Evolutionary conservation across 2,329 filamentous ascomycete species (phyloP), one percentile per base, ranked within the genome.

Genomic region (Paradendryphiella salina): DNA sequence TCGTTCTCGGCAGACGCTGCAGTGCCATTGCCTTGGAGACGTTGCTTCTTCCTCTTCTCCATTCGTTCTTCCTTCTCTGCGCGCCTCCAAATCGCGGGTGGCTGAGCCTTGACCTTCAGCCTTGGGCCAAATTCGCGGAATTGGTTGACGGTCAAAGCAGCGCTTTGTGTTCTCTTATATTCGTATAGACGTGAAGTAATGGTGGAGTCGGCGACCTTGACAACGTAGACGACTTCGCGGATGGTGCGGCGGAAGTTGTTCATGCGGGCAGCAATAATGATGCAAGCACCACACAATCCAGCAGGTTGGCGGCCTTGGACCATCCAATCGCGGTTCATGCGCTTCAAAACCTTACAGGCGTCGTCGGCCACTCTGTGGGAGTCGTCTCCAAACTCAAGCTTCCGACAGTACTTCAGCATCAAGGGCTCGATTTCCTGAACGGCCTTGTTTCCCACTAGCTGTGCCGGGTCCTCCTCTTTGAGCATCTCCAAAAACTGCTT

Each of bases 321-420:
- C 84, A 99, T 97, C 92, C 94, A 97, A 75, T 99, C 94, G 46
- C 90, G 82, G 59, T 90, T 92, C 94, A 99, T 97, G 55, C 94
- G 87, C 71, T 88, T 86, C 48, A 96, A 86, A 44, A 99, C 87
- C 46, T 88, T 85, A 48, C 92, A 86, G 5, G 94, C 94, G 66
- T 96, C 91, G 61, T 89, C 85, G 34, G 91, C 92, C 11, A 99
- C 91, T 61, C 88, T 88, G 69, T 88, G 86, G 13, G 88, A 92
- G 57, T 87, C 83, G 31, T 86, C 80, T 45, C 87, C 89, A 65
- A 99, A 99, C 69, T 99, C 93, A 43, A 99, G 86, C 70, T 93
- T 92, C 52, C 86, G 85, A 43, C 92, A 91, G 69, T 96, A 97
- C 54, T 93, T 87, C 73, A 88, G 88, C 63, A 99, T 95, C 57